phyloP scores from a whole-genome alignment of 2,329 filamentous ascomycete species.

The Aspergillus sp. region DNA sequence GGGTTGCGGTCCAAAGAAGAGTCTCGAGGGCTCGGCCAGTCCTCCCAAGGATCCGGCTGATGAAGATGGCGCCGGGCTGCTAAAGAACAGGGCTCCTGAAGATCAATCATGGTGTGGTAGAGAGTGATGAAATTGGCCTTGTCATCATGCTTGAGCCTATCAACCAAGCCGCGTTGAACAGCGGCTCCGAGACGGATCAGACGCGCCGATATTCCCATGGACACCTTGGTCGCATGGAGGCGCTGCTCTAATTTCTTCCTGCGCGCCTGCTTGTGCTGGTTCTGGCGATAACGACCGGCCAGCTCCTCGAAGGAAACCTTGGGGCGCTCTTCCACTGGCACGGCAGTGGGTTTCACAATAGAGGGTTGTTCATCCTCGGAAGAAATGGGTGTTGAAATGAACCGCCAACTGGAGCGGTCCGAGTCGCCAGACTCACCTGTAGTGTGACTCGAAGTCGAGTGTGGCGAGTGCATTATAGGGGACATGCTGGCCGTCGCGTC shows the following conservation, averaged over 20 bases:
- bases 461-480: conserved; percentile 19
- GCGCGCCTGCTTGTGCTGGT: conserved; percentile 42
- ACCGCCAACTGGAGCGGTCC: conserved; percentile 29
- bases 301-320: conserved; percentile 46
- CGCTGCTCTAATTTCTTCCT: conserved; percentile 41
- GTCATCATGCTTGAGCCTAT: conserved; percentile 47
- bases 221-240: conserved; percentile 42
- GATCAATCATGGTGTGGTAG: conserved; percentile 45
- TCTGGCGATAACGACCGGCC: conserved; percentile 43
- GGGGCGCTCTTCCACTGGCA: conserved; percentile 22
- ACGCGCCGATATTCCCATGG: conserved; percentile 44
- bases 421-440: conserved; percentile 38
- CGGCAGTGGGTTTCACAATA: conserved; percentile 14
- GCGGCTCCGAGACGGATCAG: conserved; percentile 42
- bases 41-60: conserved; percentile 36
- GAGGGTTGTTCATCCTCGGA: conserved; percentile 21
- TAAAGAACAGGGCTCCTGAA: conserved; percentile 44
- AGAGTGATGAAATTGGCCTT: conserved; percentile 45
- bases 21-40: conserved; percentile 36
- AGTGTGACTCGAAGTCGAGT: conserved; percentile 23
- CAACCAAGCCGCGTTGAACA: conserved; percentile 46
- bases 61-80: conserved; percentile 33
- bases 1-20: conserved; percentile 34
- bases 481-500: conserved; percentile 25
- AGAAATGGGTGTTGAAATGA: conserved; percentile 19